Conservation (phyloP, 1,284 basidiomycete species). For the Boletus holoroseus region DNA sequence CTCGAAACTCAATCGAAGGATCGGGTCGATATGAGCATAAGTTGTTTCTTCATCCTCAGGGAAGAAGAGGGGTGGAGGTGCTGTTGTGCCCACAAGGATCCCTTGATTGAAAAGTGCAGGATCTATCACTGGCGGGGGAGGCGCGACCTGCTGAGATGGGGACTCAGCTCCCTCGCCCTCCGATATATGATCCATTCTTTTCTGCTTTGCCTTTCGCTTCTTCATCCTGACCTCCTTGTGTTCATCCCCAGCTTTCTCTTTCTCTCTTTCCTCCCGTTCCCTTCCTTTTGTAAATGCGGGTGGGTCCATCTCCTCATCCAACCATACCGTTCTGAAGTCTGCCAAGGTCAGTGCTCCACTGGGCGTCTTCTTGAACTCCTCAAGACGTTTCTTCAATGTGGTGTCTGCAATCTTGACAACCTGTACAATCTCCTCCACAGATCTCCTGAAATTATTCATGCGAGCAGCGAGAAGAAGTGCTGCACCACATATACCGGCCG, state of each 20-base stretch:
- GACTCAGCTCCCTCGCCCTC: constrained; percentile 37
- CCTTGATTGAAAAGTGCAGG: constrained; percentile 42
- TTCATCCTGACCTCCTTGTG: constrained; percentile 30
- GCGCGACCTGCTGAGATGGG: constrained; percentile 13
- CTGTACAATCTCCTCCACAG: constrained; percentile 92
- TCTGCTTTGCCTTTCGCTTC: constrained; percentile 39
- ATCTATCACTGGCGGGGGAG: constrained; percentile 39
- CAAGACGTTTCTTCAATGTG: constrained; percentile 89
- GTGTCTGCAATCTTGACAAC: constrained; percentile 98
- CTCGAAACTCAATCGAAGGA: constrained; percentile 38
- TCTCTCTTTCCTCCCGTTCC: constrained; percentile 62
- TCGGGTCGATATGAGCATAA: constrained; percentile 52
- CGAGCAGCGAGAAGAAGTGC: constrained; percentile 91
- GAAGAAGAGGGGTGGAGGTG: constrained; percentile 37
- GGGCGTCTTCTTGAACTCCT: constrained; percentile 90
- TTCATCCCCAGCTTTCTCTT: constrained; percentile 37
- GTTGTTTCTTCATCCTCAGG: constrained; percentile 41
- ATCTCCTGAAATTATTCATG: constrained; percentile 96
- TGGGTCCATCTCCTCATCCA: constrained; percentile 88
- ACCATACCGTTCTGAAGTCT: constrained; percentile 89
- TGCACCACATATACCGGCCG: constrained; percentile 96
- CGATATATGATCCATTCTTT: constrained; percentile 37
- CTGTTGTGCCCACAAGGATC: constrained; percentile 33
- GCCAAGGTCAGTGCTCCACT: constrained; percentile 83
- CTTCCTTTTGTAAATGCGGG: constrained; percentile 79